Percentiles rank a stretch among this genome's conserved stretches.
These are phyloP conservation scores for Vachellia collinsii DNA, from an alignment of 306 rosid species.

Conservation along the genomic window DNA sequence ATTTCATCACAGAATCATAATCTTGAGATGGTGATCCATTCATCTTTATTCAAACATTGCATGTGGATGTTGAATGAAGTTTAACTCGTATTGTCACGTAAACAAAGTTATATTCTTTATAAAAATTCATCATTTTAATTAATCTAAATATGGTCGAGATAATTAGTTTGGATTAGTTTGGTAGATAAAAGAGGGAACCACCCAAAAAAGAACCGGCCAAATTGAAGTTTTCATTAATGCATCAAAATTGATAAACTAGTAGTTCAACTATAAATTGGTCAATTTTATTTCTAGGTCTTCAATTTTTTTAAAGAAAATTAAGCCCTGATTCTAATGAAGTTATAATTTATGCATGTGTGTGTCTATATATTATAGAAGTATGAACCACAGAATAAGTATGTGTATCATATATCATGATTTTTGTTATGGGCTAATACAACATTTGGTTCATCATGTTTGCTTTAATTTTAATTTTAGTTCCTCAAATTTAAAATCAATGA, in stretches of 20 bases:
- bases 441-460: too few relatives aligned
- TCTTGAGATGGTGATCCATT: slow-evolving; percentile 29
- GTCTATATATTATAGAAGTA: not conserved
- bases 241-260: not conserved
- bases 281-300: not conserved
- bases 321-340: not conserved
- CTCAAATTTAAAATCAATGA: too few relatives aligned
- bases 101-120: not conserved
- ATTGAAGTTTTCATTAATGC: not conserved
- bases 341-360: not conserved
- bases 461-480: too few relatives aligned
- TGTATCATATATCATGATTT: too few relatives aligned
- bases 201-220: too few relatives aligned
- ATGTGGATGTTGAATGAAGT: not conserved
- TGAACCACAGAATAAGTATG: not conserved
- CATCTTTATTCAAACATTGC: slow-evolving; percentile 7
- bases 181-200: not conserved
- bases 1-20: slow-evolving; percentile 39
- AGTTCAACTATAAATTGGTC: too few relatives aligned
- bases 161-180: too few relatives aligned
- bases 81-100: not conserved
- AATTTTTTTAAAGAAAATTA: too few relatives aligned
- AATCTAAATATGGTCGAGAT: too few relatives aligned
- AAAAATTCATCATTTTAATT: not conserved
- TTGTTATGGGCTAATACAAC: too few relatives aligned